Evolutionary conservation across 768 basidiomycete species (phyloP).

Genomic region (Harrya chromipes): DNA sequence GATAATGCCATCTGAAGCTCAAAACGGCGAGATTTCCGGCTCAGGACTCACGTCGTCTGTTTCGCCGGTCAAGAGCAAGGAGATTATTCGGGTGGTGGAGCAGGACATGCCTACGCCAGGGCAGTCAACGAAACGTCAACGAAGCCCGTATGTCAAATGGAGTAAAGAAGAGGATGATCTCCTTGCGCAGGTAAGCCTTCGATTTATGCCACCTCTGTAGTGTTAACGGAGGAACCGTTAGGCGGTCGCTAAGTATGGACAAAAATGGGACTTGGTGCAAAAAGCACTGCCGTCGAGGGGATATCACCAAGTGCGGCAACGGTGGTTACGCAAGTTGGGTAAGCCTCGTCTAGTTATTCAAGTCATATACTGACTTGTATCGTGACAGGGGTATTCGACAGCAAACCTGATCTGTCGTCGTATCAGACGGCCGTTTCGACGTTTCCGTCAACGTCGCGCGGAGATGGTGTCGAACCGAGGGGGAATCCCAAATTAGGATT

Average conservation of each 20-base stretch:
- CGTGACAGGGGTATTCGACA: conserved; percentile 33
- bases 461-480: conserved; percentile 20
- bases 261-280: conserved; percentile 41
- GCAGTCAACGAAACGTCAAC: conserved; percentile 31
- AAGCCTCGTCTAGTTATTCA: neutral
- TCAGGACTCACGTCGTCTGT: neutral
- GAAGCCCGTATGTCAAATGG: conserved; percentile 43
- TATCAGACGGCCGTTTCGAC: conserved; percentile 28
- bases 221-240: conserved; percentile 9
- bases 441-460: conserved; percentile 12
- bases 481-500: conserved; percentile 38
- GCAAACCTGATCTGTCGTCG: conserved; percentile 33
- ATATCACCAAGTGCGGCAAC: conserved; percentile 42
- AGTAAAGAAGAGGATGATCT: conserved; percentile 42
- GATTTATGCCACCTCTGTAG: neutral
- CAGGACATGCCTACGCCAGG: conserved; percentile 20
- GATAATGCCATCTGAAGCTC: conserved; percentile 2
- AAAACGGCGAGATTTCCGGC: neutral
- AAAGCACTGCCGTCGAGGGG: conserved; percentile 39
- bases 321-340: conserved; percentile 43
- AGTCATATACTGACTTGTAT: neutral
- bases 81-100: conserved; percentile 26
- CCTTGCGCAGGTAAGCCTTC: conserved; percentile 32
- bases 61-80: conserved; percentile 17
- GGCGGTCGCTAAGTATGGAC: conserved; percentile 40